A percentile compares a stretch with the other conserved stretches of the same genome.
These are phyloP conservation scores for Arbutus unedo DNA, from an alignment of 148 eudicot genomes.

Conservation along the genomic window DNA sequence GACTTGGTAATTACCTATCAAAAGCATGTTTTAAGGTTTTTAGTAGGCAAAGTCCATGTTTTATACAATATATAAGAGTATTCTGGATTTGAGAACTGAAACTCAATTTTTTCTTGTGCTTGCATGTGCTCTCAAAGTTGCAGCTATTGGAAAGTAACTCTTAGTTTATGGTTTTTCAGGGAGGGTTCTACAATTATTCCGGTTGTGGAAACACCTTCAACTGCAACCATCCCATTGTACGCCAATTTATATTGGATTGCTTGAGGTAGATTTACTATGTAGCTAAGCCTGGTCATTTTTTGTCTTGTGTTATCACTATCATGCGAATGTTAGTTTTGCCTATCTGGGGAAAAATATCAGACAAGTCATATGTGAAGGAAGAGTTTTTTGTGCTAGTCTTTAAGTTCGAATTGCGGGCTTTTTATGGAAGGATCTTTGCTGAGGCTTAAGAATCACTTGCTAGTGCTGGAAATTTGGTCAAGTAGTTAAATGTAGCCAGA, in stretches of 20 bases:
- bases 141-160: constrained; percentile 1
- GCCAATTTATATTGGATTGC: constrained; percentile 89
- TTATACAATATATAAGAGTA: not conserved
- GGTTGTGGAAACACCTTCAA: constrained; percentile 99
- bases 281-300: not conserved
- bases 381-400: constrained; percentile 3
- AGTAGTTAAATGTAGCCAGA: not conserved
- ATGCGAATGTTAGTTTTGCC: not conserved
- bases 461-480: not conserved
- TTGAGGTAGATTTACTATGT: constrained; percentile 52
- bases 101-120: not conserved
- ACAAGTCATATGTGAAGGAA: not conserved
- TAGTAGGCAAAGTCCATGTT: not conserved
- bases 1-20: not conserved
- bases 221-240: constrained; percentile 95
- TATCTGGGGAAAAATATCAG: constrained; percentile 8
- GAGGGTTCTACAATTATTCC: constrained; percentile 93
- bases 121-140: not conserved
- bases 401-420: not conserved
- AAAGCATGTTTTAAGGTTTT: not conserved
- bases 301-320: not conserved
- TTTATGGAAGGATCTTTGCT: not conserved
- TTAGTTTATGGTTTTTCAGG: constrained; percentile 44
- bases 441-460: not conserved
- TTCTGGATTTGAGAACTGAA: not conserved